Percentiles rank a stretch among this genome's conserved stretches.
phyloP scores from a whole-genome alignment of 2,329 filamentous ascomycete genomes.

The Tolypocladium endophyticum region DNA sequence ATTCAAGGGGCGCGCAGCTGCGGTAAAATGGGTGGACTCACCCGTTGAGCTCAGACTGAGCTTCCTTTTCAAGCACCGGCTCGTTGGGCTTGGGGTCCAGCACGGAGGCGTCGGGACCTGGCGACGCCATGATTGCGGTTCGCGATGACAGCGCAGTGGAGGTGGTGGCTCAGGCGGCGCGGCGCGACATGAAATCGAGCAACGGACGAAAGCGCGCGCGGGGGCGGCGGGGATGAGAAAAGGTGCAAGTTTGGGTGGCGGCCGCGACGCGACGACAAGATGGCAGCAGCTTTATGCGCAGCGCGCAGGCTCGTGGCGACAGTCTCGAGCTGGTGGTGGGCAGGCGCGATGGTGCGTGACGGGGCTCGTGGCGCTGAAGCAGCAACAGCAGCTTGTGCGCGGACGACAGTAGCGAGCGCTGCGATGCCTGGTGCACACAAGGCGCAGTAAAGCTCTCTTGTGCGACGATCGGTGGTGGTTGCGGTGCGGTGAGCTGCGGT shows the following conservation, averaged over 20 bases:
- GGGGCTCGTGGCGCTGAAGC: neutral
- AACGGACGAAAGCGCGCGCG: conserved; percentile 2
- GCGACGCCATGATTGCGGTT: conserved; percentile 45
- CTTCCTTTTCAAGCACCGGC: conserved; percentile 15
- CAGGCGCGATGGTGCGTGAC: neutral
- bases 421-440: neutral
- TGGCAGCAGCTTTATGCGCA: neutral
- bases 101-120: conserved; percentile 27
- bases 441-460: neutral
- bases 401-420: neutral
- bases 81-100: conserved; percentile 37
- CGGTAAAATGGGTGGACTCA: conserved; percentile 15
- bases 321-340: neutral
- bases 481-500: neutral
- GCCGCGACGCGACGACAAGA: conserved; percentile 1
- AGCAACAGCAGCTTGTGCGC: neutral
- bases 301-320: neutral
- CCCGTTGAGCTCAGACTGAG: conserved; percentile 25
- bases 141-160: conserved; percentile 21
- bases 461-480: neutral
- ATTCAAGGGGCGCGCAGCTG: neutral
- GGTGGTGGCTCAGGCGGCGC: conserved; percentile 16
- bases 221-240: neutral
- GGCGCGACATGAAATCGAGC: conserved; percentile 25
- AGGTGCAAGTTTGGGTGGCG: neutral